phyloP scores from a whole-genome alignment of 441 rosid species.

The Macaranga tanarius region DNA sequence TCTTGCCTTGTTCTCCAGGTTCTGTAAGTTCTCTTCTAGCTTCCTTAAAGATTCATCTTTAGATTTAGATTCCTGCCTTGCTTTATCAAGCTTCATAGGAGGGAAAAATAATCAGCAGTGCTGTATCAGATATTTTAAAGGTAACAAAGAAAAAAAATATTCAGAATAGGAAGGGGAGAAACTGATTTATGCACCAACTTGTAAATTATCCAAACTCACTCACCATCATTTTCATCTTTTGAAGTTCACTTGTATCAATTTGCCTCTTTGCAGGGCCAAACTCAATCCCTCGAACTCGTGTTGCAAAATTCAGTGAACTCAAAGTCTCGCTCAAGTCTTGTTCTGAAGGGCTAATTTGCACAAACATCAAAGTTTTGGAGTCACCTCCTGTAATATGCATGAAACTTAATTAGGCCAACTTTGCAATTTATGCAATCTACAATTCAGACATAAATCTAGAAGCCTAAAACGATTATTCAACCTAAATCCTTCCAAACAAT shows the following conservation, averaged over 20 bases:
- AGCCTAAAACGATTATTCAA: not conserved
- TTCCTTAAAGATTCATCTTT: constrained; percentile 72
- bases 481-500: not conserved
- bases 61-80: constrained; percentile 64
- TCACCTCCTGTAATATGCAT: constrained; percentile 63
- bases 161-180: not conserved
- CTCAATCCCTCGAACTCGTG: constrained; percentile 80
- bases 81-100: constrained; percentile 67
- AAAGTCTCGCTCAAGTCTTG: constrained; percentile 74
- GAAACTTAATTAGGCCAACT: not conserved
- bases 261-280: constrained; percentile 78
- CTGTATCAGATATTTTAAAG: not conserved
- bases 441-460: constrained; percentile 10
- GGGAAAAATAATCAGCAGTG: not conserved
- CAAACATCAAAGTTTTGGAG: constrained; percentile 85
- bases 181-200: not conserved
- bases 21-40: constrained; percentile 71
- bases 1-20: constrained; percentile 63
- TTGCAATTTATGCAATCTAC: constrained; percentile 6
- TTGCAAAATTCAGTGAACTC: constrained; percentile 85
- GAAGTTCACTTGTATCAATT: constrained; percentile 71
- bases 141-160: not conserved
- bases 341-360: constrained; percentile 87
- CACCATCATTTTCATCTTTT: constrained; percentile 71
- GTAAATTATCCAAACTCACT: constrained; percentile 16